Conservation (phyloP, 768 basidiomycete genomes). For the Lactarius psammicola region DNA sequence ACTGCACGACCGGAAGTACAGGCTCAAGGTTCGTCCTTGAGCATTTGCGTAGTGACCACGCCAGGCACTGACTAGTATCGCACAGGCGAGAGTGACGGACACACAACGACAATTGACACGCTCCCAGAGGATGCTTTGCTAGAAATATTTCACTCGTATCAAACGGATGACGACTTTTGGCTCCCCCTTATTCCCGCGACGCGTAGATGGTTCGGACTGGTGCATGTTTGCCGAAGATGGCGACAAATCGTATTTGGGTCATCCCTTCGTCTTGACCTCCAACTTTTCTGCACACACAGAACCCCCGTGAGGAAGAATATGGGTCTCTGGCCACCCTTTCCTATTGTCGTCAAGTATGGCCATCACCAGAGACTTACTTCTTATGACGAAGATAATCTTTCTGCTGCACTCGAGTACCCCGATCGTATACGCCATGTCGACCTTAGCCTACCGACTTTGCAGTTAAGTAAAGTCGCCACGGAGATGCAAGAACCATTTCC, state of each 20-base stretch:
- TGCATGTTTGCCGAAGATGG: not conserved
- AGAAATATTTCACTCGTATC: too few relatives aligned
- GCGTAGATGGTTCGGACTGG: not conserved
- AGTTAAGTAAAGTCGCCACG: not conserved
- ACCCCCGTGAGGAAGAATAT: too few relatives aligned
- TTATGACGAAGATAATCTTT: not conserved
- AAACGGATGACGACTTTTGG: too few relatives aligned
- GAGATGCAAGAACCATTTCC: constrained; percentile 1
- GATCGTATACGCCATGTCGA: not conserved
- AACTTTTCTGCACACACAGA: not conserved
- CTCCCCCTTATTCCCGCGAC: too few relatives aligned
- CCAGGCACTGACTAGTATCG: too few relatives aligned
- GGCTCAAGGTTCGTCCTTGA: too few relatives aligned
- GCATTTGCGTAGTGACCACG: too few relatives aligned
- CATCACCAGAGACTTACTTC: not conserved
- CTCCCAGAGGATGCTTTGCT: too few relatives aligned
- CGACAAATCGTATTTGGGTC: not conserved
- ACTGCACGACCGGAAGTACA: too few relatives aligned
- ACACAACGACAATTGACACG: too few relatives aligned
- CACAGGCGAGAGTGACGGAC: too few relatives aligned
- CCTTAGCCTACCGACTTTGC: not conserved
- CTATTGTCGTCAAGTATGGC: not conserved
- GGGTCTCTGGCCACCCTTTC: not conserved
- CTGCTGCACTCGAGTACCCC: not conserved
- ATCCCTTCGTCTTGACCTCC: not conserved